phyloP scores from a whole-genome alignment of 306 rosid genomes.

The Lablab purpureus region DNA sequence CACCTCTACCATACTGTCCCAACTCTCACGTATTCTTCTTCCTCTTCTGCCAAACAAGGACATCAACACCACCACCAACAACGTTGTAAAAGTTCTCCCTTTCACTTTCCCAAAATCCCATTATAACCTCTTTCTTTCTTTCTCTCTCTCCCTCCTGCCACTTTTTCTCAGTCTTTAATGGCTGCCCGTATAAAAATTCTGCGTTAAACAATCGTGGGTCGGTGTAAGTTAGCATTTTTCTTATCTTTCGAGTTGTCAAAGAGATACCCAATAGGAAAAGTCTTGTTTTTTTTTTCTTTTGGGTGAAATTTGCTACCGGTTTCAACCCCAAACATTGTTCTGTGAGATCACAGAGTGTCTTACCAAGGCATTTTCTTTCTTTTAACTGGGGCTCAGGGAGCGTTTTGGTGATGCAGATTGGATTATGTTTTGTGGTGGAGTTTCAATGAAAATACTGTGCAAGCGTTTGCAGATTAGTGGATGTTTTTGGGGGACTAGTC shows the following conservation, averaged over 20 bases:
- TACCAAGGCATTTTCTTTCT: neutral
- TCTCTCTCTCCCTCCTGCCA: slow-evolving; percentile 27
- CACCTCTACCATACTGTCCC: slow-evolving; percentile 46
- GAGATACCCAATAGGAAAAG: slow-evolving; percentile 58
- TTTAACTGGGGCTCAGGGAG: slow-evolving; percentile 11
- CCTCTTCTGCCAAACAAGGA: slow-evolving; percentile 46
- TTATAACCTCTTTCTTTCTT: neutral
- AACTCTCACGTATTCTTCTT: slow-evolving; percentile 73
- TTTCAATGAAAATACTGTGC: slow-evolving; percentile 34
- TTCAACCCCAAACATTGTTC: slow-evolving; percentile 25
- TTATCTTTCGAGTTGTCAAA: slow-evolving; percentile 70
- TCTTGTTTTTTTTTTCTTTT: slow-evolving; percentile 22
- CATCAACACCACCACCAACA: slow-evolving; percentile 45
- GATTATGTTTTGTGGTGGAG: neutral
- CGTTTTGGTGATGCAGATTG: slow-evolving; percentile 15
- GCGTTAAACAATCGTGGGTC: slow-evolving; percentile 63
- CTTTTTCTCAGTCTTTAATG: slow-evolving; percentile 78
- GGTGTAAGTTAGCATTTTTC: slow-evolving; percentile 68
- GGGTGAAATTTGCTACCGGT: slow-evolving; percentile 21
- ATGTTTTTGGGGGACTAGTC: slow-evolving; percentile 32
- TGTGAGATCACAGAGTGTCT: slow-evolving; percentile 28
- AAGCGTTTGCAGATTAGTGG: slow-evolving; percentile 37
- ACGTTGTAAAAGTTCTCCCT: slow-evolving; percentile 50
- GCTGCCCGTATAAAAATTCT: slow-evolving; percentile 61
- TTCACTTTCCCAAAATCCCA: slow-evolving; percentile 43